Evolutionary conservation across 2,329 filamentous ascomycete genomes (phyloP).

Genomic region (Chalara sp.): DNA sequence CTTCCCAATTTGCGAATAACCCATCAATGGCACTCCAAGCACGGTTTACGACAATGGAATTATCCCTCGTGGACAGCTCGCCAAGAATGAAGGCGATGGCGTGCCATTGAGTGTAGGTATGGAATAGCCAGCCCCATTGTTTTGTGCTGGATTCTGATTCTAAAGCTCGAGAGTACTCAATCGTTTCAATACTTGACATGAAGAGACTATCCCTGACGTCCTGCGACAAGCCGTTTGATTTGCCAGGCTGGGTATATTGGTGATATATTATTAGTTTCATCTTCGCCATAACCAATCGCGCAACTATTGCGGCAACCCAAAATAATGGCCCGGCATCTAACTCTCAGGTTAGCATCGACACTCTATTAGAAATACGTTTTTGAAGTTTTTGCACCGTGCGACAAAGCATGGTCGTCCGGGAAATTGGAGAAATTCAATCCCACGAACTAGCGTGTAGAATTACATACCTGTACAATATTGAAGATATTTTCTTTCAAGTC

Average conservation of each 20-base stretch:
- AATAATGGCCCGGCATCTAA: constrained; percentile 33
- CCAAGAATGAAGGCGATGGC: constrained; percentile 36
- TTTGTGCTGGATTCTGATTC: constrained; percentile 30
- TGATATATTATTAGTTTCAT: constrained; percentile 31
- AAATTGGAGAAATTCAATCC: too few relatives aligned
- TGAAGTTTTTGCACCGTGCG: too few relatives aligned
- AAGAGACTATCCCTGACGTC: constrained; percentile 31
- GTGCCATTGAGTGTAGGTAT: constrained; percentile 37
- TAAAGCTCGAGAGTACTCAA: constrained; percentile 33
- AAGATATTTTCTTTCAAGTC: constrained; percentile 26
- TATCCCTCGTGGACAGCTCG: constrained; percentile 29
- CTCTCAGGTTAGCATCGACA: background rate
- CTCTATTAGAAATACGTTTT: too few relatives aligned
- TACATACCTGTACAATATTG: constrained; percentile 16
- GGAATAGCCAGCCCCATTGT: constrained; percentile 35
- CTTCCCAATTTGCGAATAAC: constrained; percentile 21
- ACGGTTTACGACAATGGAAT: constrained; percentile 31
- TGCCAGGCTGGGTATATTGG: constrained; percentile 24
- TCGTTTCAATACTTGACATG: constrained; percentile 32
- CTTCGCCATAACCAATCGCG: constrained; percentile 32
- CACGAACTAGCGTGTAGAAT: too few relatives aligned
- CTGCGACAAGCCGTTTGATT: constrained; percentile 24
- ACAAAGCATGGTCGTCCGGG: too few relatives aligned
- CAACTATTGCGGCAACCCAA: constrained; percentile 41
- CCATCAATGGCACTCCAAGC: constrained; percentile 33